Conservation (phyloP, 345 rosid genomes). For the Lagerstroemia speciosa region DNA sequence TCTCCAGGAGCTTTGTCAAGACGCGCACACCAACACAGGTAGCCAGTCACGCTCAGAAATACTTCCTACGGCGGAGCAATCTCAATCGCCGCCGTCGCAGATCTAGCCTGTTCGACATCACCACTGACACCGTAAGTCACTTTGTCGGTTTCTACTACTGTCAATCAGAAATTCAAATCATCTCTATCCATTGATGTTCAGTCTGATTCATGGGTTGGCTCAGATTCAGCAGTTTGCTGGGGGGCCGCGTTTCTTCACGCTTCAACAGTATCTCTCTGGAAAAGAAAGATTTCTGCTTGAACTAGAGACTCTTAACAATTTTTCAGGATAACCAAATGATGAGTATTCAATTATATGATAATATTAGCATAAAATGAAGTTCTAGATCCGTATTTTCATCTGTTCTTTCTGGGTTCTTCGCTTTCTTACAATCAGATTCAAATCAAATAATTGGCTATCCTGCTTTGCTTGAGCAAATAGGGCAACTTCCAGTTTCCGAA, state of each 20-base stretch:
- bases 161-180: not conserved
- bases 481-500: too few relatives aligned
- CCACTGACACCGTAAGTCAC: slow-evolving; percentile 56
- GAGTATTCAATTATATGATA: not conserved
- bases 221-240: not conserved
- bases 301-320: not conserved
- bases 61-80: slow-evolving; percentile 68
- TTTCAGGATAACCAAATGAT: not conserved
- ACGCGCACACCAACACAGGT: slow-evolving; percentile 89
- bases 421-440: not conserved
- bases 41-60: slow-evolving; percentile 97
- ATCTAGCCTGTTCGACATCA: slow-evolving; percentile 86
- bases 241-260: not conserved
- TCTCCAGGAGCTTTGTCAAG: slow-evolving; percentile 79
- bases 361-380: not conserved
- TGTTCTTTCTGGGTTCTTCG: not conserved
- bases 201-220: not conserved
- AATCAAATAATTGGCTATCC: not conserved
- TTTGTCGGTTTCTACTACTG: not conserved
- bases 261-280: not conserved
- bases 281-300: not conserved
- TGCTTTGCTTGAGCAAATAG: not conserved
- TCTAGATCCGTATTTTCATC: not conserved
- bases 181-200: not conserved
- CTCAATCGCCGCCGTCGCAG: slow-evolving; percentile 89